Evolutionary conservation across 192 early-diverging fungal genomes (phyloP), one percentile per base, ranked within the genome.

Genomic region (Powellomyces hirtus): DNA sequence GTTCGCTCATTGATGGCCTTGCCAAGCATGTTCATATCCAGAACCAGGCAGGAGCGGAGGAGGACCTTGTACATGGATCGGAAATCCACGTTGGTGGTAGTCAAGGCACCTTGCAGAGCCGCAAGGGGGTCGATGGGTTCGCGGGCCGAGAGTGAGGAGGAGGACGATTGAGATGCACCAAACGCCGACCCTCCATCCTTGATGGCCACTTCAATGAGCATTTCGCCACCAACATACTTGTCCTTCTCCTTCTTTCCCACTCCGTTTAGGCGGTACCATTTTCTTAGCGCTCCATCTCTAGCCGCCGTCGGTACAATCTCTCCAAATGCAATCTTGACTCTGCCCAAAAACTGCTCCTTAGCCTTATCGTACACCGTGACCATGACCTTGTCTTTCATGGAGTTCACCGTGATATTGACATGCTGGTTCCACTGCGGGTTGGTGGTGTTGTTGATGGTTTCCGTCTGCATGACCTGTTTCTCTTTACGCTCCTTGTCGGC

Each of bases 161-260:
- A 59, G 30, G 34, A 35, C 13, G 26, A 37, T 14, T 14, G 18
- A 14, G 50, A 59, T 34, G 33, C 53, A 22, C 53, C 53, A 30
- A 56, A 56, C 16, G 29, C 20, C 6, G 6, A 35, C 24, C 62
- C 72, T 20, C 69, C 73, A 33, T 77, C 78, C 4, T 61, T 64
- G 52, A 85, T 66, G 44, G 69, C 46, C 38, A 71, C 68, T 49
- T 81, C 81, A 14, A 85, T 34, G 7, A 79, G 55, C 16, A 85
- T 72, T 26, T 81, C 73, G 6, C 83, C 83, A 16, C 83, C 83
- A n/a, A 85, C 79, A 69, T 84, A 84, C 62, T 81, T 81, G 61
- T 85, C 83, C 64, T 84, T 85, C n/a, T 77, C 40, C 60, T 76
- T 80, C 29, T 62, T 55, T 46, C 79, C 73, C 33, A 78, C 24